Evolutionary conservation across 805 yeast species (phyloP).

Genomic region (Nakazawaea anatomiae): DNA sequence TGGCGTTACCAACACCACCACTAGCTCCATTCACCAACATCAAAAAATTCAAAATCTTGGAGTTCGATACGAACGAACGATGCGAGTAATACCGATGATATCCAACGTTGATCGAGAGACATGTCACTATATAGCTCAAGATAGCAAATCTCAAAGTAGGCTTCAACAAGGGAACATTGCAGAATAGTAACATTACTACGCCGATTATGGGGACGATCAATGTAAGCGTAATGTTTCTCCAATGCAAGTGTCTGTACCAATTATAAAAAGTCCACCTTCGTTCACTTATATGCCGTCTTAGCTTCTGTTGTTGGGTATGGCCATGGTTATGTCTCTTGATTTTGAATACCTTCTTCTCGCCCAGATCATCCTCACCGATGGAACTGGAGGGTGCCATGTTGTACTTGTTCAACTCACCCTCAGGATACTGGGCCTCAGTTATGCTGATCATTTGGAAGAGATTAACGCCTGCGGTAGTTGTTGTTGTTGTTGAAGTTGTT

Average conservation of each 20-base stretch:
- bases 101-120: constrained; percentile 75
- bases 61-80: constrained; percentile 41
- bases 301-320: constrained; percentile 11
- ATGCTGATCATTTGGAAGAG: constrained; percentile 2
- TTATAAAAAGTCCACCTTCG: constrained; percentile 70
- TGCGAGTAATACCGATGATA: constrained; percentile 79
- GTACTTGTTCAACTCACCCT: constrained; percentile 18
- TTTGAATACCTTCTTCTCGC: neutral
- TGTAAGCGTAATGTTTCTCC: constrained; percentile 60
- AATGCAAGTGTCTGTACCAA: constrained; percentile 69
- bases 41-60: constrained; percentile 35
- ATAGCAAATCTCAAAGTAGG: constrained; percentile 50
- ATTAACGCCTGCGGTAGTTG: neutral
- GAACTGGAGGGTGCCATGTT: neutral
- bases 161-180: constrained; percentile 33
- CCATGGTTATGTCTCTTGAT: constrained; percentile 16
- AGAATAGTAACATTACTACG: constrained; percentile 28
- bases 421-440: constrained; percentile 25
- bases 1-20: constrained; percentile 69
- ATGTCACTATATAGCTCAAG: constrained; percentile 51
- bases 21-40: constrained; percentile 64
- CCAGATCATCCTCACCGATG: neutral
- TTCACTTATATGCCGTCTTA: constrained; percentile 53
- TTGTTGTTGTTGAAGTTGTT: neutral
- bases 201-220: constrained; percentile 52